A percentile compares a stretch with the other conserved stretches of the same genome.
Evolutionary conservation across 2,329 filamentous ascomycete species (phyloP).

Genomic region (Domatiomyces catenatus): DNA sequence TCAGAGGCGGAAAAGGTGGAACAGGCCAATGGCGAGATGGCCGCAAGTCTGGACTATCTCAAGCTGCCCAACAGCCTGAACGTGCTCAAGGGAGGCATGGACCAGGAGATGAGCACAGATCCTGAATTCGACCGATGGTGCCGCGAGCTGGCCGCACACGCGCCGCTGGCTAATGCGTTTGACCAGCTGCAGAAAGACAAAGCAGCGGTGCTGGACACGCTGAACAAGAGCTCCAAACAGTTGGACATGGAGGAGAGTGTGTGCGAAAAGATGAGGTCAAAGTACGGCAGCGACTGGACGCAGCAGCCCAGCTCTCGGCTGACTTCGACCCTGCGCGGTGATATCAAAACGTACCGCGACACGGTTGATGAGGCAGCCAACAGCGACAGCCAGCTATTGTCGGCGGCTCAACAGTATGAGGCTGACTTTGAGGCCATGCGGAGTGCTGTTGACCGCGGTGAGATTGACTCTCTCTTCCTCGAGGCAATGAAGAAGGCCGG

Average conservation of each 20-base stretch:
- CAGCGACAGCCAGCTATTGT: slow-evolving; percentile 70
- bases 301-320: slow-evolving; percentile 87
- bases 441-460: slow-evolving; percentile 67
- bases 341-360: slow-evolving; percentile 74
- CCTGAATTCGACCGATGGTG: slow-evolving; percentile 91
- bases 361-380: slow-evolving; percentile 77
- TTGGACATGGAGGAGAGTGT: slow-evolving; percentile 95
- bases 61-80: slow-evolving; percentile 79
- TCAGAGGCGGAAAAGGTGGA: slow-evolving; percentile 91
- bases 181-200: slow-evolving; percentile 66
- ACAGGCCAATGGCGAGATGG: slow-evolving; percentile 87
- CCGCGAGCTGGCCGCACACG: slow-evolving; percentile 74
- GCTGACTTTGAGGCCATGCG: slow-evolving; percentile 91
- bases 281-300: slow-evolving; percentile 91
- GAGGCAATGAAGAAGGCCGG: slow-evolving; percentile 67
- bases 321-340: slow-evolving; percentile 71
- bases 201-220: slow-evolving; percentile 50
- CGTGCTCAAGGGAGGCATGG: slow-evolving; percentile 80
- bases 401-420: slow-evolving; percentile 73
- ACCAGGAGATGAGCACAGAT: slow-evolving; percentile 75
- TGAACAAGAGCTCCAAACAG: slow-evolving; percentile 73
- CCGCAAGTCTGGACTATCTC: slow-evolving; percentile 81
- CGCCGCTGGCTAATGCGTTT: slow-evolving; percentile 62
- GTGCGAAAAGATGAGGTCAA: slow-evolving; percentile 97
- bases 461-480: slow-evolving; percentile 79